These are phyloP conservation scores for Candida incommunis DNA, from an alignment of 805 yeast species.

Conservation along the genomic window DNA sequence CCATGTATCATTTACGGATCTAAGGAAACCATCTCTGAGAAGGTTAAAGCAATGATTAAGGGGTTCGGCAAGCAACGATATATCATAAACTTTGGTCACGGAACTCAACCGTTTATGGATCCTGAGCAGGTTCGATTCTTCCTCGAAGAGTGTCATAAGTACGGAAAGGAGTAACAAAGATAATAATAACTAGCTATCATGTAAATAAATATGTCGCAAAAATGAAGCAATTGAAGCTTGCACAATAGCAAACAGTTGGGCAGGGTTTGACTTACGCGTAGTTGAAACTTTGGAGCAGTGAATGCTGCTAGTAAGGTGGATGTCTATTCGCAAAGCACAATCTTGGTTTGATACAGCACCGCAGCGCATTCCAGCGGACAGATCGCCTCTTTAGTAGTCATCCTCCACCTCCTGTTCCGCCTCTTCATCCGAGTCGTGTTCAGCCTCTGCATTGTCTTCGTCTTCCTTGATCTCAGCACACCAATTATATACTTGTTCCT, in stretches of 20 bases:
- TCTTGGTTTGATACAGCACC: too few species aligned
- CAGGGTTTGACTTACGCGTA: too few species aligned
- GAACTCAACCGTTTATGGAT: slow-evolving; percentile 95
- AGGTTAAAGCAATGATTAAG: slow-evolving; percentile 75
- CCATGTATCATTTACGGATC: slow-evolving; percentile 93
- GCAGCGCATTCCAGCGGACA: too few species aligned
- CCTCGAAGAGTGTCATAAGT: slow-evolving; percentile 72
- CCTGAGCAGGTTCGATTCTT: slow-evolving; percentile 81
- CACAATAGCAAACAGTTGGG: too few species aligned
- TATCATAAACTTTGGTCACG: slow-evolving; percentile 94
- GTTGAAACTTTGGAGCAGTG: too few species aligned
- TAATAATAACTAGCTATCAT: too few species aligned
- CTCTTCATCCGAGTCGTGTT: slow-evolving; percentile 4
- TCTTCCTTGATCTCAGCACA: slow-evolving; percentile 65
- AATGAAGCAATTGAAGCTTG: too few species aligned
- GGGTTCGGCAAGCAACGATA: slow-evolving; percentile 86
- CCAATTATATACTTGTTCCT: slow-evolving; percentile 64
- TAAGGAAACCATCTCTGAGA: slow-evolving; percentile 59
- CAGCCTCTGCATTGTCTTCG: slow-evolving; percentile 33
- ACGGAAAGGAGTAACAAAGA: slow-evolving; percentile 29
- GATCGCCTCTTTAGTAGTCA: too few species aligned
- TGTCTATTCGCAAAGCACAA: too few species aligned
- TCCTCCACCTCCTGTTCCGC: neutral
- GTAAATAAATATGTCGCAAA: too few species aligned
- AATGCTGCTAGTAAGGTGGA: too few species aligned